Base-by-base conservation (phyloP, 768 basidiomycete species). In the Boletus sp. region DNA sequence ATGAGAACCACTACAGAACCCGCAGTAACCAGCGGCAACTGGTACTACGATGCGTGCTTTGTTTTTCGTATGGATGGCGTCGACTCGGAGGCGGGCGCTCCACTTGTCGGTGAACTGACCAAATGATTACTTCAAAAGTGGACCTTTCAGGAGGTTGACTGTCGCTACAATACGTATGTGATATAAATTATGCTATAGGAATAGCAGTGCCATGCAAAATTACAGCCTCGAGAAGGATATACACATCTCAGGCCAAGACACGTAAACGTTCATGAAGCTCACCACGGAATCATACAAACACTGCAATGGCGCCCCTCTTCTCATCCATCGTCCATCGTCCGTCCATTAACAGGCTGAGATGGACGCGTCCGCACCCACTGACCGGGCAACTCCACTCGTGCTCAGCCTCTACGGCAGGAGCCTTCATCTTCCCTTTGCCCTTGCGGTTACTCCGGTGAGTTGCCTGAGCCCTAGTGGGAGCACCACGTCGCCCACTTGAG, bases 311-410 rank as follows among this genome's bases (percentile, higher is more conserved):
- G 24, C 77, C 76, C 50, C 68, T 64, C 41, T 76, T 75, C 49
- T 77, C 77, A 60, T 87, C 85, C 65, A 79, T 81, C 37, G 71
- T 75, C 87, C 88, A 91, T 54, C 72, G 75, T 3, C 84, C 86
- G 41, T 77, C 78, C 11, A 86, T 64, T 57, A 80, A 77, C 35
- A 86, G 77, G 59, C 86, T 89, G 11, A 74, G 71, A 67, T 89
- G 87, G 36, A 74, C 61, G 14, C 68, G 69, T 10, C 72, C 79
- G 64, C 89, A 91, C 2, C 77, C 77, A 3, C 75, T 61, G 2
- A 90, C 85, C 0, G 89, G 89, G 64, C 89, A 91, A 15, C 45
- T 61, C 86, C 86, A 91, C 64, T 81, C 76, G 62, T 80, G 76
- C 63, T 76, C 75, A 32, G 73, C 83, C 64, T 85, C 80, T 18